Evolutionary conservation across 106 monocot genomes (phyloP), one percentile per base, ranked within the genome.

Genomic region (Amphibolis antarctica): DNA sequence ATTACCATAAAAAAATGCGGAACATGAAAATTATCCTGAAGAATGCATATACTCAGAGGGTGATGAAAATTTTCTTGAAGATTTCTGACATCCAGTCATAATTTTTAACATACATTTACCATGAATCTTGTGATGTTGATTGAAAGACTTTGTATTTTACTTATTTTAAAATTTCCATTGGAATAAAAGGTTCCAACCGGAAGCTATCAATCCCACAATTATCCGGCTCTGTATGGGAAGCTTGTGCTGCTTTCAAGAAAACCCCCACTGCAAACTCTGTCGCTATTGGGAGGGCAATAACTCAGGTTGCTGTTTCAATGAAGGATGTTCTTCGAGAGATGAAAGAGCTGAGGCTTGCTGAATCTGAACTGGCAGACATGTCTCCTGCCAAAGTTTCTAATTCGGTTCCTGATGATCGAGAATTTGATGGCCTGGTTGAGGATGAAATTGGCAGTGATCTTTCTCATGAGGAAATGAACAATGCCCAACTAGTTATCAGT

Each of bases 291-390:
- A 74, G 96, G 18, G 79, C 89, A 19, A 76, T 96, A 55, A 86
- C 89, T 61, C 78, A 77, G 53, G 71, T 96, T 6, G 96, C 80
- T 4, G 79, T 90, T 21, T 90, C 79, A 21, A 58, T 87, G n/a
- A 96, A 87, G 67, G 96, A 96, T 57, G 79, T 90, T 27, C 72
- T 82, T 26, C 72, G 86, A 10, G 96, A 96, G 54, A 82, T 96
- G 82, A 72, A 64, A 29, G 96, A 90, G 61, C 83, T 96, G 46
- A 72, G 81, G 63, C 69, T 77, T 36, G 63, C 57, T 46, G 67
- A 60, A 6, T 6, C 42, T 20, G 27, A 18, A 13, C 26, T 66
- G 7, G 36, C 36, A 22, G 57, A 23, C 11, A 77, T 46, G 18
- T 62, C 58, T 49, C 43, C 63, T 27, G 23, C 43, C 23, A 53